Conservation (phyloP, 2,329 filamentous ascomycete species). For the Fusarium transvaalense region DNA sequence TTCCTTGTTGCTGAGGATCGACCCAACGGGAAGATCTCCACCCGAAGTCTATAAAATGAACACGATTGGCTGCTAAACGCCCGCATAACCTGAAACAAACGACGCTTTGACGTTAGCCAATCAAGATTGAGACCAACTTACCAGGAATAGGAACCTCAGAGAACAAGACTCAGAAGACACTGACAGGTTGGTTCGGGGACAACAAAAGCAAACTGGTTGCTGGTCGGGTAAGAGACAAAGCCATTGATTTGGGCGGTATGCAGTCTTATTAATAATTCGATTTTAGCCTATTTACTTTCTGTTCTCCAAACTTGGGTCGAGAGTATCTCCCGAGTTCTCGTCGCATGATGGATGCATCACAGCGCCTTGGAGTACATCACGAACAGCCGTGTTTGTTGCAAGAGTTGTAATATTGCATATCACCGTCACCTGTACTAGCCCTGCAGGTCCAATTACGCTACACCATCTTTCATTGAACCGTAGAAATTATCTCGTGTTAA, state of each 20-base stretch:
- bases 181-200: conserved; percentile 6
- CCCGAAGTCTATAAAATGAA: conserved; percentile 12
- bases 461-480: conserved; percentile 32
- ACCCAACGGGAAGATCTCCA: conserved; percentile 24
- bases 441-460: conserved; percentile 42
- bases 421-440: conserved; percentile 40
- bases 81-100: conserved; percentile 55
- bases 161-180: conserved; percentile 4
- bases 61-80: conserved; percentile 50
- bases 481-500: conserved; percentile 39
- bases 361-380: background rate
- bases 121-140: conserved; percentile 30
- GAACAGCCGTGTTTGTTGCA: background rate
- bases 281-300: background rate
- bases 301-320: background rate
- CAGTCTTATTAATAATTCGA: background rate
- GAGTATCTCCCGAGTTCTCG: background rate
- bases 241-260: background rate
- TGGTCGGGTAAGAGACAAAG: background rate
- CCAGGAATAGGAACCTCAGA: conserved; percentile 47
- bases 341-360: background rate
- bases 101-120: conserved; percentile 47
- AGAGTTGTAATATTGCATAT: conserved; percentile 29
- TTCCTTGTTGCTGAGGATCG: conserved; percentile 21
- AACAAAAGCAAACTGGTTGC: background rate